Base-by-base conservation (phyloP, 257 asterid species). In the Pogostemon cablin region DNA sequence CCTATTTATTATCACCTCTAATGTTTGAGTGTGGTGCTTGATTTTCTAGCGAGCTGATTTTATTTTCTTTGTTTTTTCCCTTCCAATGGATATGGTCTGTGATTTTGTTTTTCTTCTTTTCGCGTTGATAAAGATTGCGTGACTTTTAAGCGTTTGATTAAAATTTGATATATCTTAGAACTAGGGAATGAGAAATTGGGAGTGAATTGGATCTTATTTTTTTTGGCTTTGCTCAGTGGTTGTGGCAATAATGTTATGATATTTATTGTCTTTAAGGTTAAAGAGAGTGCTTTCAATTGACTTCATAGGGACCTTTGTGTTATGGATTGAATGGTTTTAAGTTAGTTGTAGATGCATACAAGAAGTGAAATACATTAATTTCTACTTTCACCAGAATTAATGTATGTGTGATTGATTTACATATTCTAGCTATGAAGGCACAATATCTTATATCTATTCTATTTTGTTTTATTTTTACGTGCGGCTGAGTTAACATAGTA, bases 331-430 rank as follows among this genome's bases (percentile, higher is more conserved):
- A 11, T 39, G 52, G 32, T 25, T 25, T 25, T 25, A 25, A 46
- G 39, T 61, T 34, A 12, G 15, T 56, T 62, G 40, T 48, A 6
- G 57, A 58, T 74, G 48, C 12, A 39, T 39, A 15, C 46, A 49
- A 43, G 40, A 12, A 41, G 25, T 15, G 39, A 67, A 37, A 47
- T 4, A 58, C 39, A 50, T 71, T 46, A 46, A 65, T 34, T 59
- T 46, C 39, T 50, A 15, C 12, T 32, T 69, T 41, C 63, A 3
- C 41, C 39, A 11, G 9, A 49, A 41, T 76, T 69, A 10, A 34
- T 57, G 42, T 37, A 15, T 50, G 44, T 40, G 58, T 60, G 80
- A 69, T 39, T 65, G 66, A 59, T 49, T 69, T 40, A 60, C 54
- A 42, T 46, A 42, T 68, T 49, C 7, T 8, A 48, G 73, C 53